Evolutionary conservation across 2,329 filamentous ascomycete species (phyloP).

Genomic region (Westerdykella sp.): DNA sequence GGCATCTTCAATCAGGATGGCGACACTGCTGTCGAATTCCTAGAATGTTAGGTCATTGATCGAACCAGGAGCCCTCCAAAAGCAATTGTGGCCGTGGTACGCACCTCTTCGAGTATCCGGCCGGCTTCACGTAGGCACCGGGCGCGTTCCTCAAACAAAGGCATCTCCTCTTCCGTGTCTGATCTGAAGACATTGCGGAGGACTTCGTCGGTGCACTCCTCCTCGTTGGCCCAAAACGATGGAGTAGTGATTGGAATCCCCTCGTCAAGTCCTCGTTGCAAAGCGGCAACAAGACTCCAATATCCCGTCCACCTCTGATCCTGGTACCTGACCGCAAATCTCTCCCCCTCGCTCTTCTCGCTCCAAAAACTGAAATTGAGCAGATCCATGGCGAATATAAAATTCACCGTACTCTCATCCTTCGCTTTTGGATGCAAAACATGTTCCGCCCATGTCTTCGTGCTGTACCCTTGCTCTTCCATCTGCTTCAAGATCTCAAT

Average conservation of each 20-base stretch:
- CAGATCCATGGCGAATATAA: constrained; percentile 96
- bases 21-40: constrained; percentile 70
- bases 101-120: constrained; percentile 68
- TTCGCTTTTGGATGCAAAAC: constrained; percentile 81
- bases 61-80: not conserved
- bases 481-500: constrained; percentile 73
- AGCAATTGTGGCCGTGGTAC: constrained; percentile 8
- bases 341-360: constrained; percentile 58
- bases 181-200: constrained; percentile 78
- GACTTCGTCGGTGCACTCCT: constrained; percentile 67
- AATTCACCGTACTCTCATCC: constrained; percentile 73
- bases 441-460: constrained; percentile 78
- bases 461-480: constrained; percentile 76
- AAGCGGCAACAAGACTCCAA: constrained; percentile 81
- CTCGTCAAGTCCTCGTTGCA: constrained; percentile 85
- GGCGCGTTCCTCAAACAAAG: constrained; percentile 71
- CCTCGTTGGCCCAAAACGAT: constrained; percentile 74
- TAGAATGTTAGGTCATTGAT: constrained; percentile 34
- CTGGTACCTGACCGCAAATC: constrained; percentile 77
- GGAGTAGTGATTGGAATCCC: constrained; percentile 84
- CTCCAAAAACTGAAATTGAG: constrained; percentile 99
- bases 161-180: constrained; percentile 78
- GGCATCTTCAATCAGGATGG: constrained; percentile 66
- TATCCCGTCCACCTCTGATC: constrained; percentile 87
- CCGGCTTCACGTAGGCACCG: constrained; percentile 78